Evolutionary conservation across 306 rosid species (phyloP).

Genomic region (Gastrolobium bilobum): DNA sequence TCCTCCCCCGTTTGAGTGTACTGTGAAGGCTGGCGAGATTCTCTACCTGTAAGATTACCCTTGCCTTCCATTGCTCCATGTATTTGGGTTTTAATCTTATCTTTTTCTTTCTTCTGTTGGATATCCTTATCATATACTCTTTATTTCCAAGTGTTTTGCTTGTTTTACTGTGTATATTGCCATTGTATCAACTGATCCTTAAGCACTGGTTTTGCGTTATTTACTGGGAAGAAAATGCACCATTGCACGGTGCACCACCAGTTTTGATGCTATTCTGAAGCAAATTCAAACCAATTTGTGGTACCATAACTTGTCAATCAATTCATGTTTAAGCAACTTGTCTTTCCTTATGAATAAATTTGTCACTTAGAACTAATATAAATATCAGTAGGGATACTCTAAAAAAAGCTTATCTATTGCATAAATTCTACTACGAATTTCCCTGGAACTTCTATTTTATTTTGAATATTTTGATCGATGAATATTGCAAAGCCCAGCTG

Average conservation of each 20-base stretch:
- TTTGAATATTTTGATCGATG: background rate
- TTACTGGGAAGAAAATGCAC: background rate
- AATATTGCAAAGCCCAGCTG: background rate
- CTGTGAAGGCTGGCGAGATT: constrained; percentile 83
- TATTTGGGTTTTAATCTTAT: constrained; percentile 6
- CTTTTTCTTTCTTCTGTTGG: constrained; percentile 5
- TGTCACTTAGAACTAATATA: too few relatives aligned
- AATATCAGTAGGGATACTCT: background rate
- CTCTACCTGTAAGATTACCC: constrained; percentile 73
- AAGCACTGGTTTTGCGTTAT: background rate
- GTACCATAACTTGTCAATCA: background rate
- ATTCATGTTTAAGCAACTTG: background rate
- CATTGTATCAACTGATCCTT: background rate
- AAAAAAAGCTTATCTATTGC: background rate
- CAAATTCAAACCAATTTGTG: constrained; percentile 7
- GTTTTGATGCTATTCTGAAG: background rate
- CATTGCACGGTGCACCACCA: background rate
- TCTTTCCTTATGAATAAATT: background rate
- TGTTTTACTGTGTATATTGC: background rate
- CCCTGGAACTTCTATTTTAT: background rate
- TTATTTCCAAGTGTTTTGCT: constrained; percentile 14
- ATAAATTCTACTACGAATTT: background rate
- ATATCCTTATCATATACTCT: constrained; percentile 15
- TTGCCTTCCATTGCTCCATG: background rate
- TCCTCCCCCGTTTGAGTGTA: constrained; percentile 73